Percentiles rank a stretch among this genome's conserved stretches.
Conservation (phyloP, 2,329 filamentous ascomycete species). For the Epichloe festucae region DNA sequence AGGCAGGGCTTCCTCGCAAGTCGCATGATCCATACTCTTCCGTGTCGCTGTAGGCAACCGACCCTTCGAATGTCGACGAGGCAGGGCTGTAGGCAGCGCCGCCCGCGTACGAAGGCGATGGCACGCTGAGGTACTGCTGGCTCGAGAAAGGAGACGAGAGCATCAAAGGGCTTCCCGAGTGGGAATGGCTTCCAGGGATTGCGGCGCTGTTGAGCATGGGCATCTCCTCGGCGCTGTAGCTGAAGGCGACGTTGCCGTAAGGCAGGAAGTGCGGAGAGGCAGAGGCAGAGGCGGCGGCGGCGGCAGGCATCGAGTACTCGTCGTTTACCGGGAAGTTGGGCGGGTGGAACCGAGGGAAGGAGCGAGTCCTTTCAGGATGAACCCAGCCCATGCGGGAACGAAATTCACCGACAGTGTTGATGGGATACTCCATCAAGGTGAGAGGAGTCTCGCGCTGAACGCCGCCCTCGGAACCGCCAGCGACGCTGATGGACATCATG, state of each 20-base stretch:
- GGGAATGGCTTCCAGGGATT: slow-evolving; percentile 27
- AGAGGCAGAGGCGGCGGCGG: neutral
- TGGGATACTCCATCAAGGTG: slow-evolving; percentile 58
- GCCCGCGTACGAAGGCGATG: slow-evolving; percentile 45
- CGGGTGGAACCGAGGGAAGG: slow-evolving; percentile 47
- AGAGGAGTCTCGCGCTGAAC: slow-evolving; percentile 42
- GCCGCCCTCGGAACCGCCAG: slow-evolving; percentile 41
- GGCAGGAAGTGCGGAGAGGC: slow-evolving; percentile 31
- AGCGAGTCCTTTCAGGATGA: slow-evolving; percentile 43
- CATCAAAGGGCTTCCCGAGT: slow-evolving; percentile 40
- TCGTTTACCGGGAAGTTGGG: slow-evolving; percentile 40
- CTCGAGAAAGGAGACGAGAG: slow-evolving; percentile 42
- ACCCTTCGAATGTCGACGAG: slow-evolving; percentile 50
- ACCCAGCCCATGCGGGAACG: slow-evolving; percentile 56
- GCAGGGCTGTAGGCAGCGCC: slow-evolving; percentile 47
- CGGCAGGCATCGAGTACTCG: slow-evolving; percentile 24
- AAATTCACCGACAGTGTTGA: slow-evolving; percentile 56
- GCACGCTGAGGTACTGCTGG: slow-evolving; percentile 48
- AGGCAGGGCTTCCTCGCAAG: slow-evolving; percentile 24
- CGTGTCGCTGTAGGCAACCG: slow-evolving; percentile 48
- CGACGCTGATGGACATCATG: slow-evolving; percentile 54
- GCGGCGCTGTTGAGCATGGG: slow-evolving; percentile 39
- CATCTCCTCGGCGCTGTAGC: slow-evolving; percentile 51
- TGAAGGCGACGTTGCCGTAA: slow-evolving; percentile 46
- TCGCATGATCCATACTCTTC: slow-evolving; percentile 43